phyloP scores from a whole-genome alignment of 2,329 filamentous ascomycete species.

The Colletotrichum sojae region DNA sequence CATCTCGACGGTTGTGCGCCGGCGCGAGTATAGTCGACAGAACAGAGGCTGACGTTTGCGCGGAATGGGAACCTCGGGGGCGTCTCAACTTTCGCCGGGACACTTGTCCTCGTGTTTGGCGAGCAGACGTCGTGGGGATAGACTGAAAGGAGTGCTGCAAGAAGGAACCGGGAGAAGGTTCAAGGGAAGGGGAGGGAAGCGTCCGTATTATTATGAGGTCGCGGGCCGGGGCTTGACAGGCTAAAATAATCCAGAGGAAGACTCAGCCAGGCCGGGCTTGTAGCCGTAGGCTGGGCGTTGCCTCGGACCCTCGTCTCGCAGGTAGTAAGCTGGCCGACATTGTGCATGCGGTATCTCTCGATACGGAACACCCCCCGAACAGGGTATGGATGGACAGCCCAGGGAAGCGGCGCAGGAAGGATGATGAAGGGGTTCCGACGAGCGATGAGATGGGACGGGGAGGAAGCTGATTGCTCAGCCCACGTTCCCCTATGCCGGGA shows the following conservation, averaged over 20 bases:
- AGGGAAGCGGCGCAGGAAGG: slow-evolving; percentile 26
- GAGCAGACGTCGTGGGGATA: slow-evolving; percentile 23
- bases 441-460: slow-evolving; percentile 13
- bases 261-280: not conserved
- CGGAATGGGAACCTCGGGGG: slow-evolving; percentile 3
- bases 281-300: slow-evolving; percentile 9
- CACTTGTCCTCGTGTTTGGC: slow-evolving; percentile 23
- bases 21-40: slow-evolving; percentile 18
- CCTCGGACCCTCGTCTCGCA: slow-evolving; percentile 8
- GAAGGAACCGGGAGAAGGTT: not conserved
- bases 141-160: slow-evolving; percentile 8
- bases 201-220: not conserved
- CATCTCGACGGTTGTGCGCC: slow-evolving; percentile 46
- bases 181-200: not conserved
- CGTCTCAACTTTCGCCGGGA: slow-evolving; percentile 27
- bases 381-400: slow-evolving; percentile 30
- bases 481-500: slow-evolving; percentile 17
- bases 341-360: slow-evolving; percentile 25
- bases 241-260: slow-evolving; percentile 35
- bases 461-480: slow-evolving; percentile 25
- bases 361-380: slow-evolving; percentile 30
- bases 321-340: slow-evolving; percentile 21
- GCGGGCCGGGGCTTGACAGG: slow-evolving; percentile 25
- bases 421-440: slow-evolving; percentile 22
- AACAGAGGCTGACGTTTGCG: slow-evolving; percentile 1